Base-by-base conservation (phyloP, 1,284 basidiomycete species). In the Trichosporon faecale region DNA sequence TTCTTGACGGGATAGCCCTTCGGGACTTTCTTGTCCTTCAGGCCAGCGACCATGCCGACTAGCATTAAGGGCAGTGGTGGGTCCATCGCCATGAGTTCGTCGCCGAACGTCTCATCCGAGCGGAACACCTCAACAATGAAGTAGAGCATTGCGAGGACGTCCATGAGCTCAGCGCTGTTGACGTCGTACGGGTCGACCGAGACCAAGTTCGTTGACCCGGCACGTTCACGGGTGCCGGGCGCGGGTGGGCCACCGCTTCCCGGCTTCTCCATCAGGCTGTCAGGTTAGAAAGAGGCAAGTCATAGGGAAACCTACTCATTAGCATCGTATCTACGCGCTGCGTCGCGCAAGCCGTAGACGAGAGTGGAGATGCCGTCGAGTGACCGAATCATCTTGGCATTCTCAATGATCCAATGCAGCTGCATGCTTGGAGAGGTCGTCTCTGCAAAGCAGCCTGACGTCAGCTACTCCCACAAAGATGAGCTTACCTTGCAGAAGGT, bases 71-170 rank as follows among this genome's bases (percentile, higher is more conserved):
- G 95, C 23, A 99, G 85, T 8, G 96, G 94, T 3, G 96, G 95
- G 66, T 97, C 93, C 83, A 98, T 87, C 75, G 91, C 91, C 95
- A 98, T 98, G 65, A 98, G 86, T 84, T 98, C 95, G 75, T 97
- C 94, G 2, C 92, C 94, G 80, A 97, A 97, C 76, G 93, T 90
- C 70, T 95, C 93, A 75, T 96, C 91, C 4, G 90, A 90, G 78
- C 95, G 91, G 83, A 94, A 93, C 27, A 95, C 88, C 83, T 97
- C 95, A 29, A 97, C 90, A 72, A 98, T 85, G 81, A 96, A 94
- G 81, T 98, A 98, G 55, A 98, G 85, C 88, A 97, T 93, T 12
- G 92, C 93, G 40, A 97, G 87, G 77, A 95, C 92, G 52, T 96
- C 91, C 46, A 93, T 93, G 69, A 97, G 88, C 80, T 98, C 95